Conservation (phyloP, 1,284 basidiomycete species). For the Puccinia coronata region DNA sequence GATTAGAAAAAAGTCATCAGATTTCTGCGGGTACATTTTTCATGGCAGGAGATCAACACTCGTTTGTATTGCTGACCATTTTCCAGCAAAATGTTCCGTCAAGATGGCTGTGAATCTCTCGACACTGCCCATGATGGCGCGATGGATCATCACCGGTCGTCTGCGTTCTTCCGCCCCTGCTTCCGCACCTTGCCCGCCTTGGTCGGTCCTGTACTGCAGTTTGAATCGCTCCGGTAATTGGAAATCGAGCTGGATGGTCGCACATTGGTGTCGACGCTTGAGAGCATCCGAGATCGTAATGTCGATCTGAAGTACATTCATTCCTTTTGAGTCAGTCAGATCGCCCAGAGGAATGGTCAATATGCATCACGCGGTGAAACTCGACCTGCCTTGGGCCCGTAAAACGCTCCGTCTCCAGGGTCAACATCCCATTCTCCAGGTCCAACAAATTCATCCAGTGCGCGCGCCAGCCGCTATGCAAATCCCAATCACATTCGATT, state of each 20-base stretch:
- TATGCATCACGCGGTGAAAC: neutral
- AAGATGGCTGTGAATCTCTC: constrained; percentile 97
- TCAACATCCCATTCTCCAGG: constrained; percentile 91
- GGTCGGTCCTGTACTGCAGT: constrained; percentile 79
- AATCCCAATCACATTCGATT: neutral
- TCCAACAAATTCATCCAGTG: constrained; percentile 77
- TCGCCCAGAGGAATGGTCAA: neutral
- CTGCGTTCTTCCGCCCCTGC: constrained; percentile 62
- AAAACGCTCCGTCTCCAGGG: constrained; percentile 86
- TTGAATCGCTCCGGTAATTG: constrained; percentile 98
- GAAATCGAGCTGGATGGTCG: constrained; percentile 99
- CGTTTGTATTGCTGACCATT: constrained; percentile 69
- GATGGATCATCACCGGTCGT: constrained; percentile 96
- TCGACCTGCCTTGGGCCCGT: constrained; percentile 58
- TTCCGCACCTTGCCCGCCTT: constrained; percentile 59
- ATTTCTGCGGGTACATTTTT: neutral
- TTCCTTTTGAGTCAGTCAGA: neutral
- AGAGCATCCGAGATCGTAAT: constrained; percentile 94
- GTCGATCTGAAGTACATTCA: constrained; percentile 70
- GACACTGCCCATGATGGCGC: constrained; percentile 89
- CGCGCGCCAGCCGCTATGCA: constrained; percentile 74
- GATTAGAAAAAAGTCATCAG: neutral
- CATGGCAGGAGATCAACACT: neutral
- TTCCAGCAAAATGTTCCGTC: constrained; percentile 95
- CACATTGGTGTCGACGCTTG: constrained; percentile 92